A percentile compares a stretch with the other conserved stretches of the same genome.
Evolutionary conservation across 306 rosid genomes (phyloP).

Genomic region (Alnus rubra): DNA sequence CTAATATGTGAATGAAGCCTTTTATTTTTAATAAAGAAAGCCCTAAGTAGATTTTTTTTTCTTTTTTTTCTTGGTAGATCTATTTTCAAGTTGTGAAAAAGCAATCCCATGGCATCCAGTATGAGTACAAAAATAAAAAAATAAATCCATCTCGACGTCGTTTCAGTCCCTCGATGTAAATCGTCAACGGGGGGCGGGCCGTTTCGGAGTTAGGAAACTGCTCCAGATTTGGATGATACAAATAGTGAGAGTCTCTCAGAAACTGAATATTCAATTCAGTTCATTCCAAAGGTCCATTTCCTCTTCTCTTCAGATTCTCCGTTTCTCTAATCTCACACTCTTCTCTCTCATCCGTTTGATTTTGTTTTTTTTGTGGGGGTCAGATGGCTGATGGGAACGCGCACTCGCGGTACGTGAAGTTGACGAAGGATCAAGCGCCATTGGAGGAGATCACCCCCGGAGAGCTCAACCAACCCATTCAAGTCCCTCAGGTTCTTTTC

Average conservation of each 20-base stretch:
- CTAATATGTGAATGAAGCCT: too few relatives aligned
- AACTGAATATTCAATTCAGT: background rate
- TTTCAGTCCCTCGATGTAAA: background rate
- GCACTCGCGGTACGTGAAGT: conserved; percentile 56
- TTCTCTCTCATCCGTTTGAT: conserved; percentile 1
- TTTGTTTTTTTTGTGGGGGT: background rate
- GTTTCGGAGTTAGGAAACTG: background rate
- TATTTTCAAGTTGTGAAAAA: too few relatives aligned
- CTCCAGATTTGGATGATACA: background rate
- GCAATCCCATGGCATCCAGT: too few relatives aligned
- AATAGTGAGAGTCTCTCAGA: background rate
- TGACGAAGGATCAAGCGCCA: conserved; percentile 49
- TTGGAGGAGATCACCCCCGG: conserved; percentile 62
- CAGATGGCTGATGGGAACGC: conserved; percentile 47
- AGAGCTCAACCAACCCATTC: conserved; percentile 70
- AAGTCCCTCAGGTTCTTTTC: conserved; percentile 52
- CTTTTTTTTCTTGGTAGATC: too few relatives aligned
- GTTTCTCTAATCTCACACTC: background rate
- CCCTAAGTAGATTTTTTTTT: too few relatives aligned
- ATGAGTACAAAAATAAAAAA: background rate
- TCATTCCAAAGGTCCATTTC: background rate
- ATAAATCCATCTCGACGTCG: background rate
- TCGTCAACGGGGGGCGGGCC: background rate
- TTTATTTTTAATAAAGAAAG: too few relatives aligned
- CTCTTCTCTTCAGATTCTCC: background rate